Evolutionary conservation across 495 filamentous ascomycete genomes (phyloP).

Genomic region (Penicillium dipodomyicola): DNA sequence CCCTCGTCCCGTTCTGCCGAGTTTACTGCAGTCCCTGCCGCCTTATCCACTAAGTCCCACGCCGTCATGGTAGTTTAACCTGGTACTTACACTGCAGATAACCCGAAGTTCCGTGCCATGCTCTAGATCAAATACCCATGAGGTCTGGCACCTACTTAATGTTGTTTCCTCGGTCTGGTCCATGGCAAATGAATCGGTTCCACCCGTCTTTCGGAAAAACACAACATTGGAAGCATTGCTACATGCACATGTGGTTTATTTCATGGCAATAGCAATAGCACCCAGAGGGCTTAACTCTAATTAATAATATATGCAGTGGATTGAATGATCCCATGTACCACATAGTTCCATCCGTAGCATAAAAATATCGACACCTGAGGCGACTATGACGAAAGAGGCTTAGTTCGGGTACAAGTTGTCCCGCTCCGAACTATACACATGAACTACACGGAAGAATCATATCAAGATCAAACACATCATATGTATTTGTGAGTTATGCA

Average conservation of each 20-base stretch:
- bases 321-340: not conserved
- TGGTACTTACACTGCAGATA: constrained; percentile 18
- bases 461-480: not conserved
- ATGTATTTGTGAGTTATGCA: too few species aligned
- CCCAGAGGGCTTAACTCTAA: not conserved
- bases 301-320: not conserved
- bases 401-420: not conserved
- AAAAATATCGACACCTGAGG: not conserved
- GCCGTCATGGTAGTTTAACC: constrained; percentile 17
- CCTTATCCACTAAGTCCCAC: constrained; percentile 9
- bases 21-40: constrained; percentile 1
- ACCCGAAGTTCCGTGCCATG: constrained; percentile 16
- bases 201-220: not conserved
- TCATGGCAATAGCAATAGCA: not conserved
- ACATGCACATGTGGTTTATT: not conserved
- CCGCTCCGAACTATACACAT: constrained; percentile 9
- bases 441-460: not conserved
- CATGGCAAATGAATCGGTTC: constrained; percentile 1
- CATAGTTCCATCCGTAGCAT: not conserved
- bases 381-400: not conserved
- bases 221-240: not conserved
- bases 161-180: not conserved
- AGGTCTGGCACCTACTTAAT: not conserved
- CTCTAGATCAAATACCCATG: not conserved
- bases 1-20: constrained; percentile 7